These are phyloP conservation scores for Trametes cinnabarina DNA, from an alignment of 768 basidiomycete genomes.

Conservation along the genomic window DNA sequence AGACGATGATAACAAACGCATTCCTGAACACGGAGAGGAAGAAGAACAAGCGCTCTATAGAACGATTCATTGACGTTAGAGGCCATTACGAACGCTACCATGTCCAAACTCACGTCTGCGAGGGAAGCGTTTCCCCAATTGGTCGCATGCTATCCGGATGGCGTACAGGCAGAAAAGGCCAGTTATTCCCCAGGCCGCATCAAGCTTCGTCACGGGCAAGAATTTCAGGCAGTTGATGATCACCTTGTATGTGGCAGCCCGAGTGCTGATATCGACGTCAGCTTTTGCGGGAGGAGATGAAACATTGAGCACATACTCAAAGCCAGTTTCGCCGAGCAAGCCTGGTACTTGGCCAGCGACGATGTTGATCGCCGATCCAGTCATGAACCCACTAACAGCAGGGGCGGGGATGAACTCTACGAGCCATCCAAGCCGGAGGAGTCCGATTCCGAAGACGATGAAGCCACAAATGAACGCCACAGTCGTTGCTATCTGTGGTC, in stretches of 20 bases:
- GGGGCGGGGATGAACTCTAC: conserved; percentile 92
- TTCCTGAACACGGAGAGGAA: conserved; percentile 76
- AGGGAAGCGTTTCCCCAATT: conserved; percentile 57
- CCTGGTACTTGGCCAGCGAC: conserved; percentile 85
- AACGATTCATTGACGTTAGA: background rate
- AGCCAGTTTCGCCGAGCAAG: conserved; percentile 82
- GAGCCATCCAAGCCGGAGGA: conserved; percentile 89
- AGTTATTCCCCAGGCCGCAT: conserved; percentile 88
- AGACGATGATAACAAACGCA: conserved; percentile 83
- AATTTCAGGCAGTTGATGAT: conserved; percentile 93
- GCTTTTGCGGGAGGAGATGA: conserved; percentile 4
- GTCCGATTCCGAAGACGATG: conserved; percentile 86
- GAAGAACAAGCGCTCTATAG: conserved; percentile 65
- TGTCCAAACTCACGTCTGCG: conserved; percentile 44
- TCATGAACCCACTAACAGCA: conserved; percentile 92
- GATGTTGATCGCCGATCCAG: conserved; percentile 94
- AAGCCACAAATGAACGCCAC: conserved; percentile 87
- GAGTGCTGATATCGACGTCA: conserved; percentile 53
- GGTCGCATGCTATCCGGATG: conserved; percentile 59
- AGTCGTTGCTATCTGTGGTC: conserved; percentile 77
- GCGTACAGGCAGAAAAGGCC: conserved; percentile 69
- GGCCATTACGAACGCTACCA: background rate
- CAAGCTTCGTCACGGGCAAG: conserved; percentile 63
- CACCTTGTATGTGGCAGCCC: conserved; percentile 79
- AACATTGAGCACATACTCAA: conserved; percentile 54